Percentiles rank a stretch among this genome's conserved stretches.
Evolutionary conservation across 2,329 filamentous ascomycete genomes (phyloP).

Genomic region (Botrytis medusae): DNA sequence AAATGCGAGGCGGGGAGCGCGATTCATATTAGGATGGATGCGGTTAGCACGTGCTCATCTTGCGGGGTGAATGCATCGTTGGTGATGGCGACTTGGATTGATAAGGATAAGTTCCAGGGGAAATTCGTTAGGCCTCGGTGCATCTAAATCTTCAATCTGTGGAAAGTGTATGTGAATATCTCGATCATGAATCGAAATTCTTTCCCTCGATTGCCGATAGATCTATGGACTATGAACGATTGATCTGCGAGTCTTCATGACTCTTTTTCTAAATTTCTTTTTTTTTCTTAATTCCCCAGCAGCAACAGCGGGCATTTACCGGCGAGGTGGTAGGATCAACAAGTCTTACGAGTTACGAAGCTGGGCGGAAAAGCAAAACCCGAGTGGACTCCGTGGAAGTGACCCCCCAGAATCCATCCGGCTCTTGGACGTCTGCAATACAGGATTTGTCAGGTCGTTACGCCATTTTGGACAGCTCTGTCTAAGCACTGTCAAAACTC

Average conservation of each 20-base stretch:
- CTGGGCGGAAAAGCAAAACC: background rate
- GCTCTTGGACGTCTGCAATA: background rate
- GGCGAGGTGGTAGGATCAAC: background rate
- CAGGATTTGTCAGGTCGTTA: background rate
- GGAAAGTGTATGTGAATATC: background rate
- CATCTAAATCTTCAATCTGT: slow-evolving; percentile 16
- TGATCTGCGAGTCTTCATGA: background rate
- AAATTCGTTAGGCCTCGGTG: slow-evolving; percentile 1
- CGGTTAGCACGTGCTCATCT: background rate
- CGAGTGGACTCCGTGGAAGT: background rate
- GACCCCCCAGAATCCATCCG: background rate
- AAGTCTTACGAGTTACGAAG: background rate
- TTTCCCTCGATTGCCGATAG: background rate
- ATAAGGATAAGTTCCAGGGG: slow-evolving; percentile 12
- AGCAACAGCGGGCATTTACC: background rate
- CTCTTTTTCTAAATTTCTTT: background rate
- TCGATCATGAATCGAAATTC: background rate
- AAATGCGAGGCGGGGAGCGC: background rate
- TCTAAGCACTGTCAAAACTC: background rate
- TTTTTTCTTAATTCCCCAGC: background rate
- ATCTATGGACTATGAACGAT: background rate
- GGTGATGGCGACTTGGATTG: background rate
- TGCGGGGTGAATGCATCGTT: slow-evolving; percentile 6
- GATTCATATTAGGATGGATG: background rate
- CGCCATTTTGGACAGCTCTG: background rate